Percentiles rank a stretch among this genome's conserved stretches.
phyloP scores from a whole-genome alignment of 306 rosid genomes.

The Dalbergia oliveri region DNA sequence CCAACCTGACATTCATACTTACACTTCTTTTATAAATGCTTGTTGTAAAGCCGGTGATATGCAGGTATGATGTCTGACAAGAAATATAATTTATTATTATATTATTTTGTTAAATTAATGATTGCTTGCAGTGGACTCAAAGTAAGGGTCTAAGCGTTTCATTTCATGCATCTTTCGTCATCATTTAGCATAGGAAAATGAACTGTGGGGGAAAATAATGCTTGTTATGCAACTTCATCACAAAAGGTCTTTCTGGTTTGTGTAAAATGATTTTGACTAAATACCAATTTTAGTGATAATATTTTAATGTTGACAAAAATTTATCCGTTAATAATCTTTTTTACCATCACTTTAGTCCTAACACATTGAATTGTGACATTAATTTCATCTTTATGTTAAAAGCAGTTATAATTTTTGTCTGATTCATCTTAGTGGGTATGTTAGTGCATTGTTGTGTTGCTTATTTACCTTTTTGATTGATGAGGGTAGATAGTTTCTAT shows the following conservation, averaged over 20 bases:
- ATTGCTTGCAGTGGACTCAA: not conserved
- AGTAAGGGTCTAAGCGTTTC: not conserved
- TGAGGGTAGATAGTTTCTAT: too few species aligned
- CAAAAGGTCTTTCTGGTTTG: not conserved
- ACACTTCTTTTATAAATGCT: constrained; percentile 94
- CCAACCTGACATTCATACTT: constrained; percentile 91
- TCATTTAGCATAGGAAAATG: not conserved
- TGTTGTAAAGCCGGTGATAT: constrained; percentile 97
- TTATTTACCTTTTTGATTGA: too few species aligned
- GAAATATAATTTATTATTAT: not conserved
- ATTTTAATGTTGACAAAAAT: too few species aligned
- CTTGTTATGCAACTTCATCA: constrained; percentile 10
- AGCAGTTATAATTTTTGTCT: too few species aligned
- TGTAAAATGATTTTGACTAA: not conserved
- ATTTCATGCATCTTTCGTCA: not conserved
- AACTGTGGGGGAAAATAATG: not conserved
- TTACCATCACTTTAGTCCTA: too few species aligned
- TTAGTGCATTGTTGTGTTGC: too few species aligned
- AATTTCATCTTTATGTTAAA: too few species aligned
- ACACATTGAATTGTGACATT: too few species aligned
- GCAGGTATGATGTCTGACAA: constrained; percentile 63
- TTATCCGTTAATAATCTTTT: too few species aligned
- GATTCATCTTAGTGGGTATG: too few species aligned
- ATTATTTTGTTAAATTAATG: not conserved
- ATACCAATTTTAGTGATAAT: too few species aligned